These are phyloP conservation scores for Mycena pura DNA, from an alignment of 768 basidiomycete species.

Conservation along the genomic window DNA sequence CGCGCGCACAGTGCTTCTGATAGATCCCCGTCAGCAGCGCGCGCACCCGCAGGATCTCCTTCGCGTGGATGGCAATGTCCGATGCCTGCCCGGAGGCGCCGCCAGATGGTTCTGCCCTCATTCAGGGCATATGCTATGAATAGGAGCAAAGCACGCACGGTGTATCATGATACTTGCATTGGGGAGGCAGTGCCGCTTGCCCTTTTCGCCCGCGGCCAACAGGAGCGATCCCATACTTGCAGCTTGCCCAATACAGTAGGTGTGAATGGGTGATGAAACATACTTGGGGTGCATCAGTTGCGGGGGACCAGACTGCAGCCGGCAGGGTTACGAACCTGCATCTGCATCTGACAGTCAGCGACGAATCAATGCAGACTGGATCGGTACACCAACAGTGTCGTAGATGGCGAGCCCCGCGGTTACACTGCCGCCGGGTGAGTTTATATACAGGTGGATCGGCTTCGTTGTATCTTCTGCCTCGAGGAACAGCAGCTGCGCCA, in stretches of 20 bases:
- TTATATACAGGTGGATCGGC: slow-evolving; percentile 96
- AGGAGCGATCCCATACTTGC: slow-evolving; percentile 96
- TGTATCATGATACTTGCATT: slow-evolving; percentile 99
- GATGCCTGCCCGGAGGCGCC: slow-evolving; percentile 95
- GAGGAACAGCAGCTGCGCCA: slow-evolving; percentile 92
- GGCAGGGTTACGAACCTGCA: slow-evolving; percentile 52
- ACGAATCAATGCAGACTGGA: too few relatives aligned
- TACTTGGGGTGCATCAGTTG: slow-evolving; percentile 59
- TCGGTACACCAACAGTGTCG: slow-evolving; percentile 76
- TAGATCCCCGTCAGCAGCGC: slow-evolving; percentile 87
- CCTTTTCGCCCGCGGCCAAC: slow-evolving; percentile 88
- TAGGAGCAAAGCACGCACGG: slow-evolving; percentile 60
- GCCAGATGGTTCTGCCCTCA: slow-evolving; percentile 85
- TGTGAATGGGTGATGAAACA: slow-evolving; percentile 93
- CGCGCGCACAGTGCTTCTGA: slow-evolving; percentile 79
- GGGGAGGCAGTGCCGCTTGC: slow-evolving; percentile 90
- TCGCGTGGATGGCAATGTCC: slow-evolving; percentile 97
- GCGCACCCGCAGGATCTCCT: slow-evolving; percentile 91
- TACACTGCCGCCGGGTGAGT: slow-evolving; percentile 95
- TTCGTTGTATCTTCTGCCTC: slow-evolving; percentile 95
- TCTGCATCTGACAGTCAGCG: too few relatives aligned
- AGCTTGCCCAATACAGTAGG: slow-evolving; percentile 94
- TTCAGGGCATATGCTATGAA: slow-evolving; percentile 7
- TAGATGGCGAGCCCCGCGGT: slow-evolving; percentile 97
- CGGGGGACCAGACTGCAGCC: slow-evolving; percentile 18